phyloP scores from a whole-genome alignment of 2,329 filamentous ascomycete species.

The Teratosphaeria zuluensis region DNA sequence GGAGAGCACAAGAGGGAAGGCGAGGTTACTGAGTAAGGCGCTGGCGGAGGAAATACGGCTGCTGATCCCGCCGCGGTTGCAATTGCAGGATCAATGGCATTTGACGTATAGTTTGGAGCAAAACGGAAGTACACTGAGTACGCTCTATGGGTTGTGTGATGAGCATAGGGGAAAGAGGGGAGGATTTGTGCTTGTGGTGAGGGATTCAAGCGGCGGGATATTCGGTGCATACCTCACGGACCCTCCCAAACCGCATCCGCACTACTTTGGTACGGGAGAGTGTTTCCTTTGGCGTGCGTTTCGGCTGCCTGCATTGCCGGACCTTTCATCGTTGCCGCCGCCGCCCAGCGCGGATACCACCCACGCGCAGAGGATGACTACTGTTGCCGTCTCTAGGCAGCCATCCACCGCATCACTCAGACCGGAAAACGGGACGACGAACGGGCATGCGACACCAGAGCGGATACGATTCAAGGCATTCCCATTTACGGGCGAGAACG shows the following conservation, averaged over 20 bases:
- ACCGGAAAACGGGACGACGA: not conserved
- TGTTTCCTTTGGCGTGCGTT: constrained; percentile 84
- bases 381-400: constrained; percentile 30
- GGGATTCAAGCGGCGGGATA: constrained; percentile 64
- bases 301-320: constrained; percentile 47
- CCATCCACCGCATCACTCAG: constrained; percentile 18
- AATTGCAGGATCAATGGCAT: constrained; percentile 79
- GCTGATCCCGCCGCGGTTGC: constrained; percentile 74
- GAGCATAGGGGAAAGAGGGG: constrained; percentile 55
- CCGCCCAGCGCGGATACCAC: constrained; percentile 60
- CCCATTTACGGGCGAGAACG: constrained; percentile 89
- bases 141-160: constrained; percentile 72
- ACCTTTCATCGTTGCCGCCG: constrained; percentile 52
- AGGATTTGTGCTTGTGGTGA: constrained; percentile 82
- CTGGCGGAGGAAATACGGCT: constrained; percentile 89
- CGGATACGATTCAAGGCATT: constrained; percentile 93
- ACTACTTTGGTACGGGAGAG: constrained; percentile 93
- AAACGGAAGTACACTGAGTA: constrained; percentile 77
- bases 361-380: constrained; percentile 52
- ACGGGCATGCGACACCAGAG: constrained; percentile 47
- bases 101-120: constrained; percentile 84
- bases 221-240: constrained; percentile 96
- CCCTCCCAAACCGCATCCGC: constrained; percentile 65
- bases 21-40: constrained; percentile 58
- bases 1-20: constrained; percentile 47